Conservation (phyloP, 2,329 filamentous ascomycete genomes). For the Aquanectria penicillioides region DNA sequence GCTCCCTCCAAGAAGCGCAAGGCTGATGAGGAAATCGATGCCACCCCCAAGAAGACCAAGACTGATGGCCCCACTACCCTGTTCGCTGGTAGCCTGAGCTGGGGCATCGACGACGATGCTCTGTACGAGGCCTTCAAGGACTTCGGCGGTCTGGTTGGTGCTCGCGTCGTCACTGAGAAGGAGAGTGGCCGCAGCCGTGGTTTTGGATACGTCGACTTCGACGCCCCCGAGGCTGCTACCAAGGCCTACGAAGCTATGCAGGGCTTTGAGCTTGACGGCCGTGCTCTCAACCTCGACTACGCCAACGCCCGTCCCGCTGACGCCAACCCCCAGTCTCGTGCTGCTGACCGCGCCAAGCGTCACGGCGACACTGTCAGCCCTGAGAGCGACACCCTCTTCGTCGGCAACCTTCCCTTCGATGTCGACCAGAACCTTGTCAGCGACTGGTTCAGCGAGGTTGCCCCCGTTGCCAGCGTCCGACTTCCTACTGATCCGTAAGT, state of each 20-base stretch:
- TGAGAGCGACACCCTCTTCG: conserved; percentile 87
- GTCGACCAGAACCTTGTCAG: conserved; percentile 79
- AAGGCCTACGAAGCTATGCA: conserved; percentile 81
- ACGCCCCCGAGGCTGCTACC: conserved; percentile 71
- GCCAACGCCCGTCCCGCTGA: conserved; percentile 72
- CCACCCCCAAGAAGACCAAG: conserved; percentile 75
- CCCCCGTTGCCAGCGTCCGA: conserved; percentile 80
- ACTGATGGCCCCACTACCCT: conserved; percentile 71
- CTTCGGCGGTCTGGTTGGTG: conserved; percentile 77
- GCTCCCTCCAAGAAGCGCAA: conserved; percentile 59
- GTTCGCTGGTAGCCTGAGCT: conserved; percentile 90
- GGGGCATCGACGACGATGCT: conserved; percentile 87
- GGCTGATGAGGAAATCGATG: conserved; percentile 59
- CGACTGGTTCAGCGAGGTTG: conserved; percentile 78
- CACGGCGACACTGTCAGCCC: conserved; percentile 85
- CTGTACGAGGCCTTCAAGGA: conserved; percentile 84
- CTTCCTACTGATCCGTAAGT: conserved; percentile 85
- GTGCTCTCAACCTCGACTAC: conserved; percentile 81
- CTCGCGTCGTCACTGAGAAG: conserved; percentile 86
- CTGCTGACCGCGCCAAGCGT: conserved; percentile 70
- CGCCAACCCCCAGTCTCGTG: conserved; percentile 63
- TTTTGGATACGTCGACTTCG: conserved; percentile 94
- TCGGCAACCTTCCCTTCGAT: conserved; percentile 90
- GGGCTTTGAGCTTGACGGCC: conserved; percentile 77
- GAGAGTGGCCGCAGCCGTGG: conserved; percentile 85